These are phyloP conservation scores for Didymella arachidicola DNA, from an alignment of 2,329 filamentous ascomycete genomes.

Conservation along the genomic window DNA sequence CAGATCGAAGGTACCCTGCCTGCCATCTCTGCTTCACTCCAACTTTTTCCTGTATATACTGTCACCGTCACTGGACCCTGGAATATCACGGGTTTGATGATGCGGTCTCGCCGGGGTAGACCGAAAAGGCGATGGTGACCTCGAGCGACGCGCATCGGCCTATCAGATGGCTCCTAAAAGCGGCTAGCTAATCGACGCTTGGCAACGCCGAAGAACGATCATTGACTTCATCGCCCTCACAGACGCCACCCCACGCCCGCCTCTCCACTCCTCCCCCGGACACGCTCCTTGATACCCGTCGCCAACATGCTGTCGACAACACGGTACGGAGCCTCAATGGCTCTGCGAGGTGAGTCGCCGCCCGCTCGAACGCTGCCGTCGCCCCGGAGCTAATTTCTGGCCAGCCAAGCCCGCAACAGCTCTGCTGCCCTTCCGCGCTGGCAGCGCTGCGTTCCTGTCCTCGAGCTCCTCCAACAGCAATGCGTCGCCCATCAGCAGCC, in stretches of 20 bases:
- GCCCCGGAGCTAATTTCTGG: conserved; percentile 39
- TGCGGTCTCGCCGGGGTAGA: conserved; percentile 32
- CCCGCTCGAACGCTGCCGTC: conserved; percentile 26
- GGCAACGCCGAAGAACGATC: conserved; percentile 28
- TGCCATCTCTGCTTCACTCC: conserved; percentile 47
- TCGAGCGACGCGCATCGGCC: conserved; percentile 28
- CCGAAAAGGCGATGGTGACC: conserved; percentile 36
- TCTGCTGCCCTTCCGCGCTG: conserved; percentile 69
- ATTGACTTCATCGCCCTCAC: conserved; percentile 43
- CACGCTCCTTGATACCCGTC: conserved; percentile 46
- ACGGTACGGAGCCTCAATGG: conserved; percentile 61
- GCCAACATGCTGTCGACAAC: conserved; percentile 60
- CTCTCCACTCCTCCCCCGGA: conserved; percentile 50
- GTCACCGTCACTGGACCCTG: neutral
- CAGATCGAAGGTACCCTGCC: conserved; percentile 75
- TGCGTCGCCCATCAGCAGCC: conserved; percentile 65
- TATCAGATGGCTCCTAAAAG: conserved; percentile 43
- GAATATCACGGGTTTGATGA: conserved; percentile 20
- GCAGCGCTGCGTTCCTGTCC: conserved; percentile 68
- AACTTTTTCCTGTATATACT: neutral
- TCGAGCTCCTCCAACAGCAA: conserved; percentile 69
- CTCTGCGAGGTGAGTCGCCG: conserved; percentile 60
- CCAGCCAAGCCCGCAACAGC: conserved; percentile 71
- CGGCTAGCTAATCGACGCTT: conserved; percentile 39
- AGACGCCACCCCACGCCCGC: conserved; percentile 44